Evolutionary conservation across 1,139 yeast species (phyloP), one percentile per base, ranked within the genome.

Genomic region (Blastobotrys buckinghamii): DNA sequence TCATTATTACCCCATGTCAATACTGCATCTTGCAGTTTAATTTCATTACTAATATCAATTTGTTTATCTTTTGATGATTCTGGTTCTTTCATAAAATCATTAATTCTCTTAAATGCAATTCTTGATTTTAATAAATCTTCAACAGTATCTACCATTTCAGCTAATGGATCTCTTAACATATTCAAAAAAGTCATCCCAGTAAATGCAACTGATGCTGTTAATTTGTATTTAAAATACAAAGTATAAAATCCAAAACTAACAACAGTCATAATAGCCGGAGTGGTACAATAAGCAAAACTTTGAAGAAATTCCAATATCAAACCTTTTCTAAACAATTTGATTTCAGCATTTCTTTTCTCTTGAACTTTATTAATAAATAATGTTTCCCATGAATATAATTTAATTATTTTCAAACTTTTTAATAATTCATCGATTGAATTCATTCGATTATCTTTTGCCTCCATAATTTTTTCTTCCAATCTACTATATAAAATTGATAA

Each of bases 361-460:
- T 80, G 70, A 51, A 90, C 84, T 40, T 78, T 79, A 47, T 82
- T 79, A 55, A 78, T 81, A 64, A 90, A 90, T 59, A 83, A 82
- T 37, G 79, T 76, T 67, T 92, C 98, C 97, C 97, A 92, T 6
- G 96, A 96, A 65, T 90, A 92, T 62, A 86, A 88, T 68, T 92
- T 92, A 71, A 92, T 83, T 59, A 92, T 88, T 66, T 97, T 79
- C 55, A 92, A 90, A 57, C 94, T 84, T 68, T 85, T 95, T 59
- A 92, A 80, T n/a, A 95, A 80, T 69, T 92, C 98, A 64, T 88
- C 90, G 59, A 92, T 76, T 66, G 86, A 88, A 64, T 88, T 95
- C 53, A 92, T 85, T 69, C 98, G 82, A 65, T 79, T 78, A 67
- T 92, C 98, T 17, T 97, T 89, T 29, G 84, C 74, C 12, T 76